Base-by-base conservation (phyloP, 139 green algal species). In the Asterochloris sp. region DNA sequence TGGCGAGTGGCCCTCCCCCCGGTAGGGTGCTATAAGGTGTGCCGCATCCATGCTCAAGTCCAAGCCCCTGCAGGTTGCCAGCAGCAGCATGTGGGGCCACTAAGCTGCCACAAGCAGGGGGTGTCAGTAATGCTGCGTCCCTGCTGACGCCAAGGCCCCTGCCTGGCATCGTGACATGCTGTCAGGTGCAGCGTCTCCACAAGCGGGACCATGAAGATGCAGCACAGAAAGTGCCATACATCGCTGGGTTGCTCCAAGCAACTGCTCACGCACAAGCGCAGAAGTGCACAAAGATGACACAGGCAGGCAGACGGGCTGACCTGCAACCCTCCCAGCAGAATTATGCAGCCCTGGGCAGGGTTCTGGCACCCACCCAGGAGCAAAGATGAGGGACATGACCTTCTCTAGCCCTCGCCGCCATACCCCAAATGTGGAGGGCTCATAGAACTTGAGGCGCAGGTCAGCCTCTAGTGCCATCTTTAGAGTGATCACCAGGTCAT, bases 381-480 rank as follows among this genome's bases (percentile, higher is more conserved):
- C 73, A 14, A 83, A 79, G n/a, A 91, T 80, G 19, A 91, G 80
- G 28, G 69, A 76, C 73, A 90, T 69, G 47, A 91, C 78, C 47
- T 83, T 74, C 29, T 74, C 54, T n/a, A 91, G 79, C 16, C 85
- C 87, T 21, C 62, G 66, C 26, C 62, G 63, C 87, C 87, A 91
- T 14, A 79, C 73, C 8, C 38, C 14, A 63, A 85, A 85, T 12
- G 75, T 80, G 16, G 69, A 62, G 0, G 10, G 19, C 71, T 83
- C 61, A 62, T 73, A 62, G 62, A 88, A 90, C 29, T 78, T 78
- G 24, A 91, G 83, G 28, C 75, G 69, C 62, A 91, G 83, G 76
- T 91, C 88, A 16, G 86, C 86, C 54, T 91, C 88, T 62, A 90
- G 23, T 0, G 86, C 76, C 38, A 91, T 85, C 11, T 62, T 66